phyloP scores from a whole-genome alignment of 768 basidiomycete genomes.

The Trametes maxima region DNA sequence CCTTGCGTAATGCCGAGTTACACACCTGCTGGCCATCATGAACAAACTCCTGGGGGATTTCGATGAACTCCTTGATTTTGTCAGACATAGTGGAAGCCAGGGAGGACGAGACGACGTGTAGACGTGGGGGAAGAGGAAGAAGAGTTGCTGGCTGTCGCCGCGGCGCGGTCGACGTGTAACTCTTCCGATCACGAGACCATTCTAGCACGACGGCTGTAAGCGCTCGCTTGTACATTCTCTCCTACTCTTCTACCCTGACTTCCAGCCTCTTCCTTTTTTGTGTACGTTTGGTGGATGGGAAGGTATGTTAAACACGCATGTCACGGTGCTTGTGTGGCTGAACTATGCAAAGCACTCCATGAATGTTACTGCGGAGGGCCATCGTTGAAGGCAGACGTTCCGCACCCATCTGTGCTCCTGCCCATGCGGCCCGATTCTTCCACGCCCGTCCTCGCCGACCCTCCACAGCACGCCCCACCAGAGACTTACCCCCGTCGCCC shows the following conservation, averaged over 20 bases:
- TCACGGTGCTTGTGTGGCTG: neutral
- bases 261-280: neutral
- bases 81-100: slow-evolving; percentile 68
- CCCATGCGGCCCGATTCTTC: slow-evolving; percentile 51
- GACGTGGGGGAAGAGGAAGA: slow-evolving; percentile 17
- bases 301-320: neutral
- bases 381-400: slow-evolving; percentile 25
- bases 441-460: slow-evolving; percentile 32
- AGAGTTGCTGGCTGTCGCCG: neutral
- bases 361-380: slow-evolving; percentile 60
- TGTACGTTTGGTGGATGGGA: slow-evolving; percentile 8
- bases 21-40: slow-evolving; percentile 91
- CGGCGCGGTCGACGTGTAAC: slow-evolving; percentile 20
- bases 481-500: too few relatives aligned
- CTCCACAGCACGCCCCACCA: too few relatives aligned
- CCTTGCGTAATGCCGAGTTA: slow-evolving; percentile 9
- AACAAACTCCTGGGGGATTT: slow-evolving; percentile 89
- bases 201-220: neutral
- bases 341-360: slow-evolving; percentile 41
- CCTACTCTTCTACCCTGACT: neutral
- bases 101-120: slow-evolving; percentile 19
- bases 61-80: slow-evolving; percentile 86
- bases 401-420: slow-evolving; percentile 43
- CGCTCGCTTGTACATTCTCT: neutral
- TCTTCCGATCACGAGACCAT: slow-evolving; percentile 19